Evolutionary conservation across 2,329 filamentous ascomycete genomes (phyloP).

Genomic region (Tolypocladium paradoxum): DNA sequence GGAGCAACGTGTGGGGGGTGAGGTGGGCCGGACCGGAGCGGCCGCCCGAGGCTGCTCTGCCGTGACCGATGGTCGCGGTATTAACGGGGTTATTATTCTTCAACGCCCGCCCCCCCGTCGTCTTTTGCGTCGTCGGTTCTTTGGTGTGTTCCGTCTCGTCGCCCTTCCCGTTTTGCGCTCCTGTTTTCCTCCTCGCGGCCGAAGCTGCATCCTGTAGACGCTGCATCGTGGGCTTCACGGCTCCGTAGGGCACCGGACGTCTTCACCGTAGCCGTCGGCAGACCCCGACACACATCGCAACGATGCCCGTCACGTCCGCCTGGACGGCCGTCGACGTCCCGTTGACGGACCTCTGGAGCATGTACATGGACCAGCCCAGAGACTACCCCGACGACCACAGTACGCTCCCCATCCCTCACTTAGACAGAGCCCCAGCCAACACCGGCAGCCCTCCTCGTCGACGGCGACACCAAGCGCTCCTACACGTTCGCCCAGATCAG

Average conservation of each 20-base stretch:
- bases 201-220: background rate
- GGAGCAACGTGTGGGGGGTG: background rate
- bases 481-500: conserved; percentile 65
- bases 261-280: background rate
- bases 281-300: background rate
- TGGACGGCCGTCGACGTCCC: conserved; percentile 61
- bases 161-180: background rate
- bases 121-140: background rate
- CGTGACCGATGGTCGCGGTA: background rate
- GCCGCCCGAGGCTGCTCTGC: background rate
- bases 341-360: conserved; percentile 64
- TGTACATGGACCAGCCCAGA: conserved; percentile 62
- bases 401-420: conserved; percentile 21
- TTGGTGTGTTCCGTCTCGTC: background rate
- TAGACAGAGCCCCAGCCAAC: background rate
- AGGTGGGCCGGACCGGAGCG: background rate
- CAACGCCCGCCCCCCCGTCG: background rate
- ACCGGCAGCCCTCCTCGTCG: conserved; percentile 62
- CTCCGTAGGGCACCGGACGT: too few relatives aligned
- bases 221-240: too few relatives aligned
- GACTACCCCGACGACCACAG: conserved; percentile 65
- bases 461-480: conserved; percentile 54
- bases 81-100: too few relatives aligned
- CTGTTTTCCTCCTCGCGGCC: background rate
- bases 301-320: conserved; percentile 61